Evolutionary conservation across 2,329 filamentous ascomycete genomes (phyloP), one percentile per base, ranked within the genome.

Genomic region (Akanthomyces uredinophilus): DNA sequence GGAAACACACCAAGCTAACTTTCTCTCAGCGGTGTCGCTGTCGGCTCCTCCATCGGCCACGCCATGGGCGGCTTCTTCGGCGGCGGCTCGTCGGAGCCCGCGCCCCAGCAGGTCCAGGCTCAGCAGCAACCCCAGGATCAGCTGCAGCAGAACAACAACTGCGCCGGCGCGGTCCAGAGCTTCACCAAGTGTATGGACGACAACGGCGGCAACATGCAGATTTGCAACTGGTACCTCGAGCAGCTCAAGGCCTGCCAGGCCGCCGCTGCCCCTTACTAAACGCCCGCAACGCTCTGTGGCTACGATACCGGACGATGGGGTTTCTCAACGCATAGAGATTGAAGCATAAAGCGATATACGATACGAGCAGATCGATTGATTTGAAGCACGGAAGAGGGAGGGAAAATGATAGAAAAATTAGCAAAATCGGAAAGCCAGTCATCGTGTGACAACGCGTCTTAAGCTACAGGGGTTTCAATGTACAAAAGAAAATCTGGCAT

Each of bases 171-270:
- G 69, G 87, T 92, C 60, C 86, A 87, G 77, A 86, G 85, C 78
- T 98, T 99, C 83, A 93, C 92, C 71, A 89, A 88, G 81, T 99
- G 95, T 84, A 89, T 99, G 88, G 93, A 98, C 77, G 91, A 98
- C 73, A 90, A 99, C 77, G 81, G 87, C 74, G 95, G 95, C 69
- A 92, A 95, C 79, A 87, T 99, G 89, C 88, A 89, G 74, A 96
- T 97, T 74, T 99, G 95, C 81, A 90, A 90, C 68, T 99, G 94
- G 93, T 99, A 99, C 77, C 81, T 99, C 70, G 95, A 99, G 77
- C 94, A 99, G 85, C 83, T 99, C 77, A 94, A 93, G 83, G 89
- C 90, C 62, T 94, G 90, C 83, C 90, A 94, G 82, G 79, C 85
- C 67, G 90, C 91, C 69, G 88, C 90, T 61, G 86, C 81, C 77